Conservation (phyloP, 495 filamentous ascomycete genomes). For the Daldinia decipiens region DNA sequence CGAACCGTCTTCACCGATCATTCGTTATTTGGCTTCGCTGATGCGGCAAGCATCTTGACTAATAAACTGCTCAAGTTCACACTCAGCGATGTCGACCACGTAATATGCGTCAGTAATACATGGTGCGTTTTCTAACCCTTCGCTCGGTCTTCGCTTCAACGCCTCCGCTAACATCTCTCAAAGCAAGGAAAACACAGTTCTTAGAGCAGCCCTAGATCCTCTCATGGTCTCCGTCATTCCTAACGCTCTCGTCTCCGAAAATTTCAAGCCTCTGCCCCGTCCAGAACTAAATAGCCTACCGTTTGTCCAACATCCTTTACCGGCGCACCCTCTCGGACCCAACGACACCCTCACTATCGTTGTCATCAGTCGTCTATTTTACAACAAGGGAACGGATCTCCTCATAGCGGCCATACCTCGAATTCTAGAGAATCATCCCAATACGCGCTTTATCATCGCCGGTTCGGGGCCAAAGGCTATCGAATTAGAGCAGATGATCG, state of each 20-base stretch:
- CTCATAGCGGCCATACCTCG: slow-evolving; percentile 93
- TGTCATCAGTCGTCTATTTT: slow-evolving; percentile 95
- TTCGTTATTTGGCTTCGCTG: slow-evolving; percentile 96
- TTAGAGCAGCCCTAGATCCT: slow-evolving; percentile 92
- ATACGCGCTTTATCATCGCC: slow-evolving; percentile 96
- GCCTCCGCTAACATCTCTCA: slow-evolving; percentile 15
- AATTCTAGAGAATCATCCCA: slow-evolving; percentile 85
- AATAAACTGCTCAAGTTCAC: slow-evolving; percentile 98
- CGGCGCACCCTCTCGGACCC: slow-evolving; percentile 70
- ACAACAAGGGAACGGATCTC: slow-evolving; percentile 98
- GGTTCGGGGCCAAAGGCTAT: slow-evolving; percentile 96
- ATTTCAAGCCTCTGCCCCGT: slow-evolving; percentile 77
- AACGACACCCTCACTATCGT: slow-evolving; percentile 93
- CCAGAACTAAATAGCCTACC: slow-evolving; percentile 47
- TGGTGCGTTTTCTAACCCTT: slow-evolving; percentile 66
- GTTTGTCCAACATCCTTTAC: slow-evolving; percentile 48
- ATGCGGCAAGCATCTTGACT: slow-evolving; percentile 93
- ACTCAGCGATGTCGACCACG: slow-evolving; percentile 96
- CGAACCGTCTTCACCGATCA: slow-evolving; percentile 97
- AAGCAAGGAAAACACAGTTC: slow-evolving; percentile 95
- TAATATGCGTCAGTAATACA: slow-evolving; percentile 97
- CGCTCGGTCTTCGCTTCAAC: not conserved
- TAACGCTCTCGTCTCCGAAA: slow-evolving; percentile 95
- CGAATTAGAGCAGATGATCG: slow-evolving; percentile 96
- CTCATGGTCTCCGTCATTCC: slow-evolving; percentile 97